Percentiles rank a stretch among this genome's conserved stretches.
These are phyloP conservation scores for Dryas alaskensis DNA, from an alignment of 306 rosid genomes.

Conservation along the genomic window DNA sequence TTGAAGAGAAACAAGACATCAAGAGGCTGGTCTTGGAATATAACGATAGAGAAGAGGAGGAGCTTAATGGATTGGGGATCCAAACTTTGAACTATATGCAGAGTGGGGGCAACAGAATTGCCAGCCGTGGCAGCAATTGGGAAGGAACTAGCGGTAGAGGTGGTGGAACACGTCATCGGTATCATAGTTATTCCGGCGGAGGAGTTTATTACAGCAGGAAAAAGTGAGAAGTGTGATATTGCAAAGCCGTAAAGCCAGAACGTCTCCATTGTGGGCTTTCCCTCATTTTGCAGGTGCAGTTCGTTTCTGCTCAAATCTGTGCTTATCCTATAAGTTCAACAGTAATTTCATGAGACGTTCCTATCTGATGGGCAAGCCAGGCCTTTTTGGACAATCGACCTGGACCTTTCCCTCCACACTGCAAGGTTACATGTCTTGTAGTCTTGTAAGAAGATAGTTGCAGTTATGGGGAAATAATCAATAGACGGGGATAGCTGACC, in stretches of 20 bases:
- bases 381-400: conserved; percentile 2
- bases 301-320: neutral
- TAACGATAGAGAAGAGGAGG: conserved; percentile 98
- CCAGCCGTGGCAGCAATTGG: conserved; percentile 57
- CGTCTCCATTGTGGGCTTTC: neutral
- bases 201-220: conserved; percentile 69
- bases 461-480: neutral
- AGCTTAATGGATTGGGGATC: conserved; percentile 74
- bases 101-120: conserved; percentile 50
- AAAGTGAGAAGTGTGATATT: conserved; percentile 34
- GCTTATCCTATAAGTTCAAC: neutral
- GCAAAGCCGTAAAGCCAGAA: neutral
- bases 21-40: conserved; percentile 92
- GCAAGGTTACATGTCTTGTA: neutral
- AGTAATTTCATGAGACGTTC: neutral
- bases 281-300: neutral
- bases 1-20: conserved; percentile 98
- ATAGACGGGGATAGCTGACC: conserved; percentile 1
- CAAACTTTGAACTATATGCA: conserved; percentile 79
- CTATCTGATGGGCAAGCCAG: conserved; percentile 3
- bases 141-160: conserved; percentile 67
- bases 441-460: conserved; percentile 10
- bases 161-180: conserved; percentile 68
- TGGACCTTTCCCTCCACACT: neutral
- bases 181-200: conserved; percentile 63